Conservation (phyloP, 176 grass and related monocot genomes). For the Avena eriantha region DNA sequence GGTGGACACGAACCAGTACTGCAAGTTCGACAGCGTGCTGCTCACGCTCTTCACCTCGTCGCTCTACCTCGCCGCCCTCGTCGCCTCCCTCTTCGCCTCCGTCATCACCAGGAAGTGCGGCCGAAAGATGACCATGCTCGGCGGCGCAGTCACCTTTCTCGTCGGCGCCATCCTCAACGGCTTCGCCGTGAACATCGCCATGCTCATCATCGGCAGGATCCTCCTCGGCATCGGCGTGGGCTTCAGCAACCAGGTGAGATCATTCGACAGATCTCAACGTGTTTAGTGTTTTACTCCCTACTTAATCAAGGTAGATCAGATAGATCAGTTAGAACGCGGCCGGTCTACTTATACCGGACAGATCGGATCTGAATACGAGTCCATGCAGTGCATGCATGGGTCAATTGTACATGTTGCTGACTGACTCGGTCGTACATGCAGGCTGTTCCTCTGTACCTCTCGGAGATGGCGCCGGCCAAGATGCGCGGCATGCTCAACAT, state of each 20-base stretch:
- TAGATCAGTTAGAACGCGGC: too few relatives aligned
- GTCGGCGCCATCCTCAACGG: slow-evolving; percentile 44
- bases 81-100: slow-evolving; percentile 52
- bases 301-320: too few relatives aligned
- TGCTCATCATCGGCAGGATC: slow-evolving; percentile 76
- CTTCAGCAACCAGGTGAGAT: slow-evolving; percentile 59
- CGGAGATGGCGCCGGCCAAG: not conserved
- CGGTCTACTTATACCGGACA: too few relatives aligned
- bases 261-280: too few relatives aligned
- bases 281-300: too few relatives aligned
- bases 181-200: slow-evolving; percentile 13
- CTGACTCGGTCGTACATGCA: too few relatives aligned
- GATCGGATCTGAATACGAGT: too few relatives aligned
- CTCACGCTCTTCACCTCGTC: slow-evolving; percentile 18
- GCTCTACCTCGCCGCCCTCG: slow-evolving; percentile 59
- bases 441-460: too few relatives aligned
- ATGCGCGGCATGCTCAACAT: slow-evolving; percentile 42
- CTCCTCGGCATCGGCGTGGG: slow-evolving; percentile 73
- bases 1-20: slow-evolving; percentile 72
- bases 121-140: slow-evolving; percentile 69
- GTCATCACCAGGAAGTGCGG: slow-evolving; percentile 46
- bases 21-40: slow-evolving; percentile 80
- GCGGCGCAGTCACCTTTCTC: slow-evolving; percentile 58
- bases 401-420: too few relatives aligned
- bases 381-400: too few relatives aligned